Conservation (phyloP, 169 alveolate species). For the Plasmodium ovale region DNA sequence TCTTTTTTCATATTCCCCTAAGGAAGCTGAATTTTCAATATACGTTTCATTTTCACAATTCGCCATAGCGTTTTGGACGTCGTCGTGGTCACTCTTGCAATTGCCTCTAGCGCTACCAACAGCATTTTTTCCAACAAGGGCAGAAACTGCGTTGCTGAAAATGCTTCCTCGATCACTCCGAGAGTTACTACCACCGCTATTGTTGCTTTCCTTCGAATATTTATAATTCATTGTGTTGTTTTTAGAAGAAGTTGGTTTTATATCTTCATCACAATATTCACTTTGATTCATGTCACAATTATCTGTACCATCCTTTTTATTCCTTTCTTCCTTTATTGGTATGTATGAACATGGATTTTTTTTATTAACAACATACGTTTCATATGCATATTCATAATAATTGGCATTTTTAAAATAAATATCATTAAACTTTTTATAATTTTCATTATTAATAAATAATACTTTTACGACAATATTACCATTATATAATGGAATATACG, state of each 20-base stretch:
- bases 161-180: no score
- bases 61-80: background rate
- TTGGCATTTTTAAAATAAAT: slow-evolving; percentile 43
- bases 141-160: no score
- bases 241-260: background rate
- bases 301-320: slow-evolving; percentile 8
- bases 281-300: slow-evolving; percentile 2
- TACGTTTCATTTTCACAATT: background rate
- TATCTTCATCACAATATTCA: background rate
- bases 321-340: slow-evolving; percentile 17
- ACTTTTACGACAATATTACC: slow-evolving; percentile 59
- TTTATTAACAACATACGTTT: slow-evolving; percentile 30
- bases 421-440: slow-evolving; percentile 52
- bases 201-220: slow-evolving; percentile 9
- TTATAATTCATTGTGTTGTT: background rate
- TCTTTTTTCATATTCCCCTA: slow-evolving; percentile 7
- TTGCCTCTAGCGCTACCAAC: background rate
- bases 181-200: background rate
- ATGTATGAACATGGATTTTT: slow-evolving; percentile 38
- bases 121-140: background rate
- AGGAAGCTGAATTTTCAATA: background rate
- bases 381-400: background rate
- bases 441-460: slow-evolving; percentile 59
- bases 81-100: no score
- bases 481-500: slow-evolving; percentile 35